These are phyloP conservation scores for Ophiostoma fasciatum DNA, from an alignment of 2,329 filamentous ascomycete genomes.

Conservation along the genomic window DNA sequence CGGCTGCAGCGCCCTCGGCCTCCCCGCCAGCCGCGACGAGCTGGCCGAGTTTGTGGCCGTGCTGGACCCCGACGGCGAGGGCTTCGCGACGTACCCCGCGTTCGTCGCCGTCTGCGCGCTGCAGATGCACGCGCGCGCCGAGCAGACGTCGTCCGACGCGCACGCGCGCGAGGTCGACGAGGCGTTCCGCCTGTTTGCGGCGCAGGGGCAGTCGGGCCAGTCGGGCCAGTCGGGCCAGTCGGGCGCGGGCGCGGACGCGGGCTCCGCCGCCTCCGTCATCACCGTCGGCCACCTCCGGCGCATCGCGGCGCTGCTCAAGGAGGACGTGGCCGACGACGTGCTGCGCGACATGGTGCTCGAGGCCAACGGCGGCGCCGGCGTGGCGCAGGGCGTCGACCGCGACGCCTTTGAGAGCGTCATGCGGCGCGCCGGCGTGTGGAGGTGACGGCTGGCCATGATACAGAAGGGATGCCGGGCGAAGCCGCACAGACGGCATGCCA, in stretches of 20 bases:
- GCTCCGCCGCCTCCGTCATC: slow-evolving; percentile 38
- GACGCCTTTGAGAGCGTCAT: slow-evolving; percentile 81
- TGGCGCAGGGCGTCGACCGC: slow-evolving; percentile 54
- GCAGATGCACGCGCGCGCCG: slow-evolving; percentile 53
- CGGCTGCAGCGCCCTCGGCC: slow-evolving; percentile 63
- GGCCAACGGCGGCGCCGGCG: slow-evolving; percentile 68
- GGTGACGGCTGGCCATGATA: slow-evolving; percentile 29
- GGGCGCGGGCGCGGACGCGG: no score
- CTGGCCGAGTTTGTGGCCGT: slow-evolving; percentile 62
- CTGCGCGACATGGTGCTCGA: slow-evolving; percentile 90
- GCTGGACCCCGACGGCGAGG: slow-evolving; percentile 69
- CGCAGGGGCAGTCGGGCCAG: slow-evolving; percentile 21
- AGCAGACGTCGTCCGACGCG: slow-evolving; percentile 32
- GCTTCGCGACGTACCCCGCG: slow-evolving; percentile 61
- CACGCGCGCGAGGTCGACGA: slow-evolving; percentile 58
- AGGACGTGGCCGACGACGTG: slow-evolving; percentile 59
- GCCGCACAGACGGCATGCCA: no score
- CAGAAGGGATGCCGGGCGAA: no score
- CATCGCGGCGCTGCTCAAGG: slow-evolving; percentile 68
- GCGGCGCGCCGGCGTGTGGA: slow-evolving; percentile 70
- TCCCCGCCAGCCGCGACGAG: slow-evolving; percentile 50
- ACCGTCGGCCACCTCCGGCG: slow-evolving; percentile 63
- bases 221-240: no score
- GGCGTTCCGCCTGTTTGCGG: slow-evolving; percentile 70
- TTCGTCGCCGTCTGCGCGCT: slow-evolving; percentile 84